These are phyloP conservation scores for Russula compacta DNA, from an alignment of 768 basidiomycete species.

Conservation along the genomic window DNA sequence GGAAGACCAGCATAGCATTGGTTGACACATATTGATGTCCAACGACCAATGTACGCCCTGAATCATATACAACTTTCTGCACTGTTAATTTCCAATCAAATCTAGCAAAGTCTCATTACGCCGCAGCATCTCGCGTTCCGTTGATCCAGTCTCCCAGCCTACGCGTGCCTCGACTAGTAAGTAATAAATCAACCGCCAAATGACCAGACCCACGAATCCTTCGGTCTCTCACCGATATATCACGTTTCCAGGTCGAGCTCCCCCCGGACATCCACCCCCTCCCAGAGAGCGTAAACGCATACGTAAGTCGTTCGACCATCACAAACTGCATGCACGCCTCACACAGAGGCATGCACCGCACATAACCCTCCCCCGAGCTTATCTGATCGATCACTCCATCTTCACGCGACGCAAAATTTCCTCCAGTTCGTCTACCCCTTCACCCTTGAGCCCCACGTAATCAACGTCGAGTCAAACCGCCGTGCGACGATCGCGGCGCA, in stretches of 20 bases:
- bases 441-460: conserved; percentile 79
- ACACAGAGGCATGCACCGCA: not conserved
- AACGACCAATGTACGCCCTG: conserved; percentile 9
- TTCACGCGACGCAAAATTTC: not conserved
- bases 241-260: conserved; percentile 53
- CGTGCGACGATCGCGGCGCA: conserved; percentile 57
- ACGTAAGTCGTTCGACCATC: conserved; percentile 42
- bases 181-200: conserved; percentile 15
- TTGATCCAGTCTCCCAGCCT: conserved; percentile 90
- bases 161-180: conserved; percentile 72
- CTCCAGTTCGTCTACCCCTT: conserved; percentile 92
- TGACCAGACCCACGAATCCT: not conserved
- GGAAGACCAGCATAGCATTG: not conserved
- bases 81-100: not conserved
- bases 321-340: not conserved
- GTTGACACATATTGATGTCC: not conserved
- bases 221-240: not conserved
- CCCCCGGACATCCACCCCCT: conserved; percentile 92
- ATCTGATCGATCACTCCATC: no score
- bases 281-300: conserved; percentile 81
- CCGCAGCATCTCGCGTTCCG: conserved; percentile 65
- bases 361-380: not conserved
- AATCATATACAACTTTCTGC: not conserved
- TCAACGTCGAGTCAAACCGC: conserved; percentile 67
- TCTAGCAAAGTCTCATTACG: conserved; percentile 55